Base-by-base conservation (phyloP, 2,329 filamentous ascomycete species). In the Aspergillus sp. region DNA sequence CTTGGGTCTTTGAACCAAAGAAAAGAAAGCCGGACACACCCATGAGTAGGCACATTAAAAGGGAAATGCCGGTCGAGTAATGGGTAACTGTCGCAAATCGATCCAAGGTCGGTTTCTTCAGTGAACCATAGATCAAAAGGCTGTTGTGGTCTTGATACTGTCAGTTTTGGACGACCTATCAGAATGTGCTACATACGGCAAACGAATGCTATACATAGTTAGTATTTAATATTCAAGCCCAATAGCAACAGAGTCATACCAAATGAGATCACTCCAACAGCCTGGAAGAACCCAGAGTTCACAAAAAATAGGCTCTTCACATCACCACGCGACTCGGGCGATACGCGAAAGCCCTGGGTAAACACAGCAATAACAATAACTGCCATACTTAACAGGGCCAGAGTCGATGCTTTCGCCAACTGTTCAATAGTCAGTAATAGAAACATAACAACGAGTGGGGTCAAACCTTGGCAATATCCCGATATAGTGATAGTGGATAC, bases 191-290 rank as follows among this genome's bases (percentile, higher is more conserved):
- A 73, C 79, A 61, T 81, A 83, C 81, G 86, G 71, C 86, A 89
- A 59, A 89, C 86, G 66, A 89, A 89, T 33, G 86, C 85, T 83
- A 61, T 22, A 49, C 41, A 52, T 33, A 27, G 61, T 79, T 71
- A 81, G 76, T 30, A 45, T 60, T 58, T 46, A 17, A 45, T 47
- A 47, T 48, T 45, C 27, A 52, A 40, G 3, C 6, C 27, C 45
- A 37, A 39, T 19, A 27, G 17, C 13, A 15, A 37, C 8, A 11
- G 11, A 41, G 19, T 59, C 83, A 47, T 81, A 95, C 90, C 93
- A 74, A 99, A 99, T 4, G 95, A 98, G 66, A 99, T 99, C 17
- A 99, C 93, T 33, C 95, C 95, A 68, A 99, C 92, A 20, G 95
- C 93, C 75, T 98, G 93, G 70, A 98, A 96, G 58, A 99, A 87